A percentile compares a stretch with the other conserved stretches of the same genome.
Evolutionary conservation across 2,329 filamentous ascomycete genomes (phyloP).

Genomic region (Cercospora sp.): DNA sequence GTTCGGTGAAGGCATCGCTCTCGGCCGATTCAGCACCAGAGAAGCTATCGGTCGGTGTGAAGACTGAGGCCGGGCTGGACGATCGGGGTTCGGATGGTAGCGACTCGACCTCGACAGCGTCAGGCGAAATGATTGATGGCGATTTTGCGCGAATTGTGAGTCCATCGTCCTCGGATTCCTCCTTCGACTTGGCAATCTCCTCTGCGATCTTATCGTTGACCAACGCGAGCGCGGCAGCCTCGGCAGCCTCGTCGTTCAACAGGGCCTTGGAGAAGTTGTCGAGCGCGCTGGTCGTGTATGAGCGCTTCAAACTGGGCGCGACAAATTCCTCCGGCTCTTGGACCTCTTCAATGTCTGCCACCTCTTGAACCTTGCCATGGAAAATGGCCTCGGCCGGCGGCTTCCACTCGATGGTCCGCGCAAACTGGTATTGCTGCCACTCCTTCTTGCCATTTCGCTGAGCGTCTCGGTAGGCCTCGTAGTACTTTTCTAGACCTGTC

Average conservation of each 20-base stretch:
- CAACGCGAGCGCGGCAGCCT: slow-evolving; percentile 66
- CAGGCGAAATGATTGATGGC: slow-evolving; percentile 18
- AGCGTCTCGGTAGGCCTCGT: slow-evolving; percentile 81
- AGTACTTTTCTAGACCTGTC: slow-evolving; percentile 79
- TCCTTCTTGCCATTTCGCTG: slow-evolving; percentile 69
- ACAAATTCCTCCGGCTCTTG: slow-evolving; percentile 34
- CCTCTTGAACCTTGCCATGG: slow-evolving; percentile 42
- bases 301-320: slow-evolving; percentile 45
- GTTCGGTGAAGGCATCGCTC: slow-evolving; percentile 69
- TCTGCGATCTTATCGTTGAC: slow-evolving; percentile 82
- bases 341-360: slow-evolving; percentile 41
- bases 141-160: slow-evolving; percentile 27
- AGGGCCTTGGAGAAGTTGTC: slow-evolving; percentile 60
- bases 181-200: slow-evolving; percentile 66
- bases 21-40: slow-evolving; percentile 62
- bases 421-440: slow-evolving; percentile 89
- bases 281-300: slow-evolving; percentile 57
- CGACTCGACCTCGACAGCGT: slow-evolving; percentile 21
- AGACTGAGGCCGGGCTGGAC: slow-evolving; percentile 31
- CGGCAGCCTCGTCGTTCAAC: slow-evolving; percentile 49
- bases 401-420: slow-evolving; percentile 88
- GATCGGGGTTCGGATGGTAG: slow-evolving; percentile 29
- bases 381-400: slow-evolving; percentile 43
- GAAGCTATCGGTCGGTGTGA: slow-evolving; percentile 32
- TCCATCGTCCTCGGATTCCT: slow-evolving; percentile 45